These are phyloP conservation scores for Asclepias syriaca DNA, from an alignment of 257 asterid species.

Conservation along the genomic window DNA sequence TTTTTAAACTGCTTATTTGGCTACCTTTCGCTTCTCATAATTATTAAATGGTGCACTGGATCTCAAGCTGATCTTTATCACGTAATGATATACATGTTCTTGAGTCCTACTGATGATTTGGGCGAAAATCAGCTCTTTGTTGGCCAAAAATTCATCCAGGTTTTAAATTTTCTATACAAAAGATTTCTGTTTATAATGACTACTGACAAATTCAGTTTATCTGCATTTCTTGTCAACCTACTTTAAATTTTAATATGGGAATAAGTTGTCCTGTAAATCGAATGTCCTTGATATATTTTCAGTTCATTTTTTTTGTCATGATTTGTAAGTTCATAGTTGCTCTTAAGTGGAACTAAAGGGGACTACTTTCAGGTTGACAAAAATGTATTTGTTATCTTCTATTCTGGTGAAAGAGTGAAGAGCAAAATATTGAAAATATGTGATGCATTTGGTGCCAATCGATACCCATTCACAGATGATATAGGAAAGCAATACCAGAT, in stretches of 20 bases:
- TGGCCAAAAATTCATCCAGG: constrained; percentile 62
- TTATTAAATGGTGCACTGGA: constrained; percentile 65
- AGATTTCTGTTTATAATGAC: too few relatives aligned
- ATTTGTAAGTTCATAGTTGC: not conserved
- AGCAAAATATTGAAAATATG: constrained; percentile 53
- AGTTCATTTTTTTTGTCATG: not conserved
- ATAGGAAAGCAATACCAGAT: constrained; percentile 42
- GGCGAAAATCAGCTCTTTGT: constrained; percentile 55
- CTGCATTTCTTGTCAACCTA: not conserved
- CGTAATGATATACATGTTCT: constrained; percentile 65
- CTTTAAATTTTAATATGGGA: not conserved
- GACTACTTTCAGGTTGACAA: constrained; percentile 49
- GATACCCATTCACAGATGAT: constrained; percentile 56
- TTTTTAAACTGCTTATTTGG: constrained; percentile 57
- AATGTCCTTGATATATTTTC: not conserved
- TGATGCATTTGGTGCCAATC: constrained; percentile 67
- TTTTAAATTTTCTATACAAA: constrained; percentile 19
- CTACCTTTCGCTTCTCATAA: constrained; percentile 53
- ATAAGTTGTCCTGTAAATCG: not conserved
- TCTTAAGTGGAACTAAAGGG: not conserved
- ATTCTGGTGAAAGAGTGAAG: constrained; percentile 63
- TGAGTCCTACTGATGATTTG: constrained; percentile 56
- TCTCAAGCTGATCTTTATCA: constrained; percentile 66
- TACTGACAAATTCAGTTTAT: too few relatives aligned
- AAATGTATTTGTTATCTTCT: constrained; percentile 51